Evolutionary conservation across 768 basidiomycete genomes (phyloP).

Genomic region (Lentinula sp.): DNA sequence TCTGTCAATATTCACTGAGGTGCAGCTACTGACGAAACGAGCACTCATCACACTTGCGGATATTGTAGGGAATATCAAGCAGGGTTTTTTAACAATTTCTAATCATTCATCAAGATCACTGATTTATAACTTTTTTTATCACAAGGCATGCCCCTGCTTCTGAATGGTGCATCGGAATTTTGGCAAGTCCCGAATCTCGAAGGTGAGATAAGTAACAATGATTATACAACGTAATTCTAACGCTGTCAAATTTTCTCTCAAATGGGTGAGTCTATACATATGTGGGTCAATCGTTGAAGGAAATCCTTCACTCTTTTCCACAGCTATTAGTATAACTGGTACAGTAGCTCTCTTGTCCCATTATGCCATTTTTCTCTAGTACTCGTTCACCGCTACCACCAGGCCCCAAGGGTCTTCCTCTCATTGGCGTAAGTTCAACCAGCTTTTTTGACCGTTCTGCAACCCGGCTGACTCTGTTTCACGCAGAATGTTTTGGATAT

Average conservation of each 20-base stretch:
- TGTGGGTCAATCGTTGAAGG: not conserved
- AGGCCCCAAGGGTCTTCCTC: constrained; percentile 33
- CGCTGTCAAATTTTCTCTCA: not conserved
- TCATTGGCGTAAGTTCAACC: constrained; percentile 29
- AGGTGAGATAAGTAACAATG: not conserved
- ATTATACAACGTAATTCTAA: not conserved
- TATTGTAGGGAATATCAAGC: no score
- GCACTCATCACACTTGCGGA: no score
- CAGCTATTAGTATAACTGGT: not conserved
- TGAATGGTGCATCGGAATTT: not conserved
- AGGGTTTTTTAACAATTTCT: no score
- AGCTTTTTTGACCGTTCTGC: not conserved
- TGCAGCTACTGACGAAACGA: no score
- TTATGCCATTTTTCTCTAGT: constrained; percentile 16
- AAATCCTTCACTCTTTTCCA: constrained; percentile 3
- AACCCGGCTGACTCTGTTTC: not conserved
- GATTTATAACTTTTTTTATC: not conserved
- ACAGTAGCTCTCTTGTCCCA: constrained; percentile 6
- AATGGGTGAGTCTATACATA: not conserved
- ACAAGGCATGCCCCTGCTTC: not conserved
- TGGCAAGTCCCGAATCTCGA: not conserved
- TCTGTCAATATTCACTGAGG: no score
- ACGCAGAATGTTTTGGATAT: constrained; percentile 41
- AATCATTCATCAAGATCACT: no score
- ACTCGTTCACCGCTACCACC: constrained; percentile 25